A percentile compares a stretch with the other conserved stretches of the same genome.
These are phyloP conservation scores for Coemansia sp. DNA, from an alignment of 192 early-diverging fungal genomes.

Conservation along the genomic window DNA sequence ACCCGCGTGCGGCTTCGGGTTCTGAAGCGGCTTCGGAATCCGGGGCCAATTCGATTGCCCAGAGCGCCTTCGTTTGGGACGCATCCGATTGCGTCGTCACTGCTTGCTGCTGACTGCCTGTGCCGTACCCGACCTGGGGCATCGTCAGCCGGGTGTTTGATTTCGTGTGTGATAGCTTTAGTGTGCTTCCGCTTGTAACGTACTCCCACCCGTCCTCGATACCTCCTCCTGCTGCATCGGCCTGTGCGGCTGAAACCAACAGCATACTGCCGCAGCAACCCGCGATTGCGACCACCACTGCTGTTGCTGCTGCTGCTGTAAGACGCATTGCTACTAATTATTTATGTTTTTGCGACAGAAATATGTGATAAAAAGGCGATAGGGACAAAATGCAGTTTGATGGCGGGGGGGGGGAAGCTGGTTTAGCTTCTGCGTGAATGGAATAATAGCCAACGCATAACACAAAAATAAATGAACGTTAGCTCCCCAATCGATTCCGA, in stretches of 20 bases:
- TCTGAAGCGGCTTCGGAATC: background rate
- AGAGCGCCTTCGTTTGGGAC: conserved; percentile 26
- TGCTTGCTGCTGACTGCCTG: conserved; percentile 54
- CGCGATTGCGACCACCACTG: background rate
- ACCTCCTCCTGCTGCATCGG: background rate
- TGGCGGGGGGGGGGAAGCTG: background rate
- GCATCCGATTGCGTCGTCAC: conserved; percentile 36
- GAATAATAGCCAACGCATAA: background rate
- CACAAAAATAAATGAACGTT: background rate
- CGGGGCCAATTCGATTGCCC: conserved; percentile 23
- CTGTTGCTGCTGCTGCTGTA: background rate
- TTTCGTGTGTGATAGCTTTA: conserved; percentile 43
- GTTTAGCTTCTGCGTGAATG: background rate
- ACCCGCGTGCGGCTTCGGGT: conserved; percentile 12
- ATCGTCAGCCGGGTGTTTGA: conserved; percentile 34
- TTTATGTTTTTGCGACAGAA: too few species aligned
- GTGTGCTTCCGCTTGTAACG: conserved; percentile 46
- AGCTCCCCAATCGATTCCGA: background rate
- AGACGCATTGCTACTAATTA: background rate
- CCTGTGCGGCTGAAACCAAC: background rate
- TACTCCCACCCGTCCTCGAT: conserved; percentile 43
- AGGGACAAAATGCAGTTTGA: background rate
- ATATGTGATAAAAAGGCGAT: background rate
- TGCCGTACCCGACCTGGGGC: conserved; percentile 55
- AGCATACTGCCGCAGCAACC: background rate